A percentile compares a stretch with the other conserved stretches of the same genome.
These are phyloP conservation scores for Curvularia lunata DNA, from an alignment of 2,329 filamentous ascomycete genomes.

Conservation along the genomic window DNA sequence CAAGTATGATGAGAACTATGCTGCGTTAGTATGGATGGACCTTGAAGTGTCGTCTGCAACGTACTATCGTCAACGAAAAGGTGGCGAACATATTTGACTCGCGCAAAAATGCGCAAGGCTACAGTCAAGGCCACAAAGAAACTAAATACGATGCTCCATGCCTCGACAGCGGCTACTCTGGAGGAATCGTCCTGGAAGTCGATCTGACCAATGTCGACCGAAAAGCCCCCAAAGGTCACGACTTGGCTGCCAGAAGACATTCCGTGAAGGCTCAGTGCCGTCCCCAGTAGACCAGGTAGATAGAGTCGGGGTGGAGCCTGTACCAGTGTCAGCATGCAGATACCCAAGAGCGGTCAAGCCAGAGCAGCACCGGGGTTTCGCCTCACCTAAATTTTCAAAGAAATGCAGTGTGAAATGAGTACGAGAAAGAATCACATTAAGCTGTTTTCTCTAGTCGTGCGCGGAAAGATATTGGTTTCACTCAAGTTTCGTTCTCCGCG, in stretches of 20 bases:
- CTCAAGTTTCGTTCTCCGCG: conserved; percentile 4
- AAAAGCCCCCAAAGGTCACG: conserved; percentile 18
- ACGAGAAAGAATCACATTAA: not conserved
- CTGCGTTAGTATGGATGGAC: conserved; percentile 1
- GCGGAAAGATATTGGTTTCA: not conserved
- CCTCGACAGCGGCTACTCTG: conserved; percentile 18
- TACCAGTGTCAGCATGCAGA: not conserved
- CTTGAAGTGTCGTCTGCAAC: not conserved
- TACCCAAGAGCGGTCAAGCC: not conserved
- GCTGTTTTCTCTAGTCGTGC: not conserved
- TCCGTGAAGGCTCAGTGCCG: not conserved
- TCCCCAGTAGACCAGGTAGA: not conserved
- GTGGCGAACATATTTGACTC: conserved; percentile 25
- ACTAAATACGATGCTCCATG: conserved; percentile 29
- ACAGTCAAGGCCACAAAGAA: conserved; percentile 29
- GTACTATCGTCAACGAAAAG: conserved; percentile 37
- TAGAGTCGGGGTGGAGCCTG: not conserved
- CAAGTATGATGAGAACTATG: conserved; percentile 34
- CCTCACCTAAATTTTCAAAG: not conserved
- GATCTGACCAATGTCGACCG: conserved; percentile 31
- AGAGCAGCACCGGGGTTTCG: not conserved
- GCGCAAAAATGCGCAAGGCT: conserved; percentile 30
- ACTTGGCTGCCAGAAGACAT: conserved; percentile 6
- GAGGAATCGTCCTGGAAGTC: conserved; percentile 31
- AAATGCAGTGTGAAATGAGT: not conserved